Evolutionary conservation across 148 eudicot species (phyloP).

Genomic region (Drosera capensis): DNA sequence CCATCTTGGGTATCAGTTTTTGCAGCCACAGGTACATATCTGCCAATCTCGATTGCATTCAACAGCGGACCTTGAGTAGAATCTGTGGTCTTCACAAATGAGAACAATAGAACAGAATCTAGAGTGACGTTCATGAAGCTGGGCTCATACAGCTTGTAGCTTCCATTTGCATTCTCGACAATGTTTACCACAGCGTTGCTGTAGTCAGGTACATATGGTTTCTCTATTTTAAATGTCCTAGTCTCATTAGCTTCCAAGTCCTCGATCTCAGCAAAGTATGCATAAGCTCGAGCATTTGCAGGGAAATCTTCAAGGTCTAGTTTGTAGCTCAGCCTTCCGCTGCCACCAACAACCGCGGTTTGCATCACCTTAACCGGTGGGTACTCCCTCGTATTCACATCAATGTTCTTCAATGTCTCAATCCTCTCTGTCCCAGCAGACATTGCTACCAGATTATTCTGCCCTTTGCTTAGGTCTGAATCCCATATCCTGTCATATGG

Average conservation of each 20-base stretch:
- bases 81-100: slow-evolving; percentile 70
- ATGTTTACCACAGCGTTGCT: slow-evolving; percentile 94
- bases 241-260: slow-evolving; percentile 42
- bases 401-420: slow-evolving; percentile 47
- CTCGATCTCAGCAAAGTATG: slow-evolving; percentile 89
- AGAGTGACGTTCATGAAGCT: slow-evolving; percentile 80
- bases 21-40: slow-evolving; percentile 45
- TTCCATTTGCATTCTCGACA: slow-evolving; percentile 91
- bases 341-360: slow-evolving; percentile 79
- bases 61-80: slow-evolving; percentile 74
- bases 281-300: slow-evolving; percentile 85
- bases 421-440: slow-evolving; percentile 83
- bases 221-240: slow-evolving; percentile 62
- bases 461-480: slow-evolving; percentile 82
- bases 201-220: slow-evolving; percentile 71
- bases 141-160: slow-evolving; percentile 83
- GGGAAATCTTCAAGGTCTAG: slow-evolving; percentile 87
- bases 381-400: slow-evolving; percentile 68
- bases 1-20: slow-evolving; percentile 70
- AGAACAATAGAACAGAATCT: slow-evolving; percentile 70
- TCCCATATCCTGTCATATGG: slow-evolving; percentile 95
- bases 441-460: slow-evolving; percentile 68
- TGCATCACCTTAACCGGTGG: slow-evolving; percentile 97
- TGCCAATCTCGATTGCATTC: slow-evolving; percentile 78
- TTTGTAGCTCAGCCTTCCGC: slow-evolving; percentile 57